Evolutionary conservation across 768 basidiomycete genomes (phyloP).

Genomic region (Lactarius sp.): DNA sequence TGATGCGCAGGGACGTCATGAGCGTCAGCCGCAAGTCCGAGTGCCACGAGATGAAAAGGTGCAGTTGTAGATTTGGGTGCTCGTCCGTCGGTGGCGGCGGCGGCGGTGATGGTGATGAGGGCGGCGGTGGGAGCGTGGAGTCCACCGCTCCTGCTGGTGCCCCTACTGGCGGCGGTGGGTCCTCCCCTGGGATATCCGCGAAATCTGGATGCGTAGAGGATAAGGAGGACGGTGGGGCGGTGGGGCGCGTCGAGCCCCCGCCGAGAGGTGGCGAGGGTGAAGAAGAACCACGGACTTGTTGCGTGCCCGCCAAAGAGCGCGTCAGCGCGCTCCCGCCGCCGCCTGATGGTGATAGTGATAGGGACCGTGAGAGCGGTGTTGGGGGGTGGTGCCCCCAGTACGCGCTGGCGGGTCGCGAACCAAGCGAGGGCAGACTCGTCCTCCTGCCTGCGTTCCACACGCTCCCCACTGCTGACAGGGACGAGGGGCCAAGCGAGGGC

Average conservation of each 20-base stretch:
- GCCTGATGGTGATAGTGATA: neutral
- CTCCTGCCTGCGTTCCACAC: neutral
- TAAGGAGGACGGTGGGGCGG: neutral
- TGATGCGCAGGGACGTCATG: conserved; percentile 89
- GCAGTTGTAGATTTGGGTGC: conserved; percentile 79
- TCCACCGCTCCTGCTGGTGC: conserved; percentile 9
- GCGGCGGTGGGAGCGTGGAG: too few relatives aligned
- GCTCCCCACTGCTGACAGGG: neutral
- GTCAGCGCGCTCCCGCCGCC: conserved; percentile 35
- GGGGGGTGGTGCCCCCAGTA: conserved; percentile 30
- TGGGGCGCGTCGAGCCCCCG: neutral
- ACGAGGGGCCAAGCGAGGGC: conserved; percentile 29
- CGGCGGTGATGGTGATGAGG: neutral
- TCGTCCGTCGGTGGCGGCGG: conserved; percentile 25
- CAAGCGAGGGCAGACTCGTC: neutral
- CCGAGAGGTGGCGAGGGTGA: neutral
- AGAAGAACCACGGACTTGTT: neutral
- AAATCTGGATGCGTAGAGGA: conserved; percentile 7
- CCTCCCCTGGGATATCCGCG: conserved; percentile 8
- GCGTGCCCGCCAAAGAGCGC: conserved; percentile 32
- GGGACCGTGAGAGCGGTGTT: conserved; percentile 29
- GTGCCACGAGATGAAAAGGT: conserved; percentile 79
- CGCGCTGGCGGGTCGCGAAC: too few relatives aligned
- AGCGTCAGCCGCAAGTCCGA: conserved; percentile 86
- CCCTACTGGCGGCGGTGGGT: conserved; percentile 9